These are phyloP conservation scores for Aureobasidium sp. DNA, from an alignment of 2,329 filamentous ascomycete genomes.

Conservation along the genomic window DNA sequence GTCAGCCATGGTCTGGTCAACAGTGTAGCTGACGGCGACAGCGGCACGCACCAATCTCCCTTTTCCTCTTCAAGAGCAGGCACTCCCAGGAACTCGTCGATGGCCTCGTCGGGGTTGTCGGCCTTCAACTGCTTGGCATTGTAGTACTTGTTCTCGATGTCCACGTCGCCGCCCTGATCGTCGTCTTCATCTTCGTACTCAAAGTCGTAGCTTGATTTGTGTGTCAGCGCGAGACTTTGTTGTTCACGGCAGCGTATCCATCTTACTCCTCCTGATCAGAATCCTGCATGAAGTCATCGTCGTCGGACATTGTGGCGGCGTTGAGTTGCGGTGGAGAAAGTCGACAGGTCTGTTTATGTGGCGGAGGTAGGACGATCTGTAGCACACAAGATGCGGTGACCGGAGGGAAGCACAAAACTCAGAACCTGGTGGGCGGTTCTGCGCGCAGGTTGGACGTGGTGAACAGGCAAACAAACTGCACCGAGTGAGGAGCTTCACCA, in stretches of 20 bases:
- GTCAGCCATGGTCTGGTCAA: background rate
- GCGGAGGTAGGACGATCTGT: background rate
- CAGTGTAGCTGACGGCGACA: background rate
- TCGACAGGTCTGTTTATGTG: background rate
- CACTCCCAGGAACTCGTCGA: constrained; percentile 86
- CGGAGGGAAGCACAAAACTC: background rate
- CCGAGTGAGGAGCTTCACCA: background rate
- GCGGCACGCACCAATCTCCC: constrained; percentile 66
- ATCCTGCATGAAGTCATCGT: constrained; percentile 91
- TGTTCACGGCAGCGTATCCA: background rate
- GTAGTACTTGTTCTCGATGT: constrained; percentile 99
- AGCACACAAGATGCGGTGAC: background rate
- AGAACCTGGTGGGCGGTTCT: background rate
- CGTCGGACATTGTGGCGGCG: constrained; percentile 60
- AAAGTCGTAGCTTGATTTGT: constrained; percentile 75
- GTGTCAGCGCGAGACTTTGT: constrained; percentile 23
- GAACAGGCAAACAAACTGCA: background rate
- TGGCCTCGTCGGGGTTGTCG: constrained; percentile 77
- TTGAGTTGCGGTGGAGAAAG: background rate
- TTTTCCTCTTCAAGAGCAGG: constrained; percentile 81
- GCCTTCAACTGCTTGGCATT: constrained; percentile 96
- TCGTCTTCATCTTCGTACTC: constrained; percentile 95
- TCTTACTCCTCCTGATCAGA: constrained; percentile 77
- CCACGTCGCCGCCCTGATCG: constrained; percentile 79
- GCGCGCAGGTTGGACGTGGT: background rate